phyloP scores from a whole-genome alignment of 106 monocot species.

The Phalaenopsis equestris region DNA sequence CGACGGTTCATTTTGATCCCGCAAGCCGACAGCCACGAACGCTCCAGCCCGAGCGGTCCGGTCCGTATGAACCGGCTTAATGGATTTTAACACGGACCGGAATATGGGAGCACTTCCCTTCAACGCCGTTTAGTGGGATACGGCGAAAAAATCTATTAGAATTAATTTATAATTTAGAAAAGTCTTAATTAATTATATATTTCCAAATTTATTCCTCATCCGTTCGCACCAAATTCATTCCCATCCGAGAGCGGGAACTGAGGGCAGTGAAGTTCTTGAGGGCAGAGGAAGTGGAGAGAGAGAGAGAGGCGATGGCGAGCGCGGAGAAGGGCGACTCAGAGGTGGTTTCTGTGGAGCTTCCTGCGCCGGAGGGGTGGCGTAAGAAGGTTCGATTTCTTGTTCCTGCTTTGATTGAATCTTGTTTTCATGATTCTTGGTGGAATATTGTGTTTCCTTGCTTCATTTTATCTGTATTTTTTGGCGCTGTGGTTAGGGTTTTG shows the following conservation, averaged over 20 bases:
- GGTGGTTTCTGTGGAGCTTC: constrained; percentile 31
- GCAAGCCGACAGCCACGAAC: not conserved
- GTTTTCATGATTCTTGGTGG: not conserved
- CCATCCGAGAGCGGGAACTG: constrained; percentile 20
- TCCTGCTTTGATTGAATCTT: not conserved
- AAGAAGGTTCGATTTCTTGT: constrained; percentile 28
- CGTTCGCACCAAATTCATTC: not conserved
- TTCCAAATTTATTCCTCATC: not conserved
- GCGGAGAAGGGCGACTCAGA: constrained; percentile 11
- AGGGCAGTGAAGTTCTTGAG: constrained; percentile 3
- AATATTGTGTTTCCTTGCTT: not conserved
- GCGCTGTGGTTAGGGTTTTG: not conserved
- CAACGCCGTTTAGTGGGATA: not conserved
- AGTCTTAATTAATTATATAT: not conserved
- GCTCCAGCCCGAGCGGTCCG: not conserved
- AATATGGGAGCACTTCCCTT: not conserved
- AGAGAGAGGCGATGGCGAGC: constrained; percentile 23
- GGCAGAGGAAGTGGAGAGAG: constrained; percentile 11
- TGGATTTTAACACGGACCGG: not conserved
- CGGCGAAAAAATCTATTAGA: not conserved
- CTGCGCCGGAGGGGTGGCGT: constrained; percentile 33
- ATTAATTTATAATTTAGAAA: not conserved
- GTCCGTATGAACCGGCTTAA: not conserved
- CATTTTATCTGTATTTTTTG: not conserved
- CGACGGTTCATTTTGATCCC: not conserved